phyloP scores from a whole-genome alignment of 2,329 filamentous ascomycete genomes.

The Microascus cirrosus region DNA sequence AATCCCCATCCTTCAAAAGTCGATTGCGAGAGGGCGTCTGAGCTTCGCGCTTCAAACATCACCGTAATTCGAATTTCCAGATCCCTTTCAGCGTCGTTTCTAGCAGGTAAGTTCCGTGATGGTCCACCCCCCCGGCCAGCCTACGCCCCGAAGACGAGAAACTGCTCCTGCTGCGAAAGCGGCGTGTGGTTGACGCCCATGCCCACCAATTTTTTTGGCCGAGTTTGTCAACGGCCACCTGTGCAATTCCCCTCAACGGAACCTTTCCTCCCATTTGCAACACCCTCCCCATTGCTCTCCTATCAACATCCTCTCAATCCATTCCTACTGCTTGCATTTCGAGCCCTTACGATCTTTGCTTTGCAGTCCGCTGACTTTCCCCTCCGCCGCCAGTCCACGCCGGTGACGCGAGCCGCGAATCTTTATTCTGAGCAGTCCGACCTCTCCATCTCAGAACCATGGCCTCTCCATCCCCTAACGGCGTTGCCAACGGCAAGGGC shows the following conservation, averaged over 20 bases:
- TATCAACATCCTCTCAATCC: background rate
- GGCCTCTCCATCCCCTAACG: slow-evolving; percentile 19
- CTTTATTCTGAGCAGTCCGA: background rate
- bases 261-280: background rate
- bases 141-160: background rate
- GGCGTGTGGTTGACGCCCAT: background rate
- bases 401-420: background rate
- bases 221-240: background rate
- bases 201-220: background rate
- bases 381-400: background rate
- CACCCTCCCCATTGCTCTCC: too few species aligned
- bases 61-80: background rate
- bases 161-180: background rate
- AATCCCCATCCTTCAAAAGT: background rate
- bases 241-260: background rate
- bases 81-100: background rate
- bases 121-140: background rate
- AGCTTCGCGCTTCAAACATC: background rate
- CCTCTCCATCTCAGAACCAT: slow-evolving; percentile 23
- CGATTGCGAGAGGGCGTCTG: background rate
- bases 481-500: slow-evolving; percentile 30
- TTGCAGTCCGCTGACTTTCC: background rate
- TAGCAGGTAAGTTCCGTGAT: background rate
- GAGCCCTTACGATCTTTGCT: background rate
- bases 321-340: background rate